These are phyloP conservation scores for Neonectria faginata DNA, from an alignment of 2,329 filamentous ascomycete species.

Conservation along the genomic window DNA sequence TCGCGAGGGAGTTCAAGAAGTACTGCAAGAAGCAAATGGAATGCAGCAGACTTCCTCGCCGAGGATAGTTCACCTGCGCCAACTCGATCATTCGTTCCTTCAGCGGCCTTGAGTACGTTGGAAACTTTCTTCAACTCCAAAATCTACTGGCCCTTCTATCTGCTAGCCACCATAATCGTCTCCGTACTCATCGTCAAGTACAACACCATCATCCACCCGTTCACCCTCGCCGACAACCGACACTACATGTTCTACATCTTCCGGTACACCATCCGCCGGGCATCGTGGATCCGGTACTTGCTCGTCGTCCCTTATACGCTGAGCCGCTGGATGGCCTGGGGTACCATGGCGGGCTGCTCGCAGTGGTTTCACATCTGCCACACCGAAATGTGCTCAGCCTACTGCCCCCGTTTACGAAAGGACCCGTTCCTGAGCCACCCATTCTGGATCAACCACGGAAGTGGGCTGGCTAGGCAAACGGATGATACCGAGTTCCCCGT, in stretches of 20 bases:
- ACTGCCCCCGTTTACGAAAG: conserved; percentile 10
- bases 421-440: conserved; percentile 47
- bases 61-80: not conserved
- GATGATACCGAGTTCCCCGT: conserved; percentile 21
- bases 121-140: conserved; percentile 47
- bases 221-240: conserved; percentile 94
- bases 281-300: conserved; percentile 72
- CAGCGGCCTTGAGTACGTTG: conserved; percentile 26
- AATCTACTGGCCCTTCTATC: conserved; percentile 52
- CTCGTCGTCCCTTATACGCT: conserved; percentile 77
- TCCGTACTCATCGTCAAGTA: conserved; percentile 70
- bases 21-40: not conserved
- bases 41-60: not conserved
- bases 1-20: conserved; percentile 1
- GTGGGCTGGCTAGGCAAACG: conserved; percentile 23
- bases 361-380: conserved; percentile 34
- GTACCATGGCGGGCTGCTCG: conserved; percentile 65
- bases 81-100: conserved; percentile 10
- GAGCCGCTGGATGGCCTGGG: conserved; percentile 76
- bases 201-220: conserved; percentile 96
- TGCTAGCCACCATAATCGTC: conserved; percentile 50
- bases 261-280: conserved; percentile 79
- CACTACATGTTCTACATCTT: conserved; percentile 99
- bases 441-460: conserved; percentile 36
- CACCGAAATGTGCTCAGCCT: conserved; percentile 32